These are phyloP conservation scores for Aschersonia sp. DNA, from an alignment of 2,329 filamentous ascomycete genomes.

Conservation along the genomic window DNA sequence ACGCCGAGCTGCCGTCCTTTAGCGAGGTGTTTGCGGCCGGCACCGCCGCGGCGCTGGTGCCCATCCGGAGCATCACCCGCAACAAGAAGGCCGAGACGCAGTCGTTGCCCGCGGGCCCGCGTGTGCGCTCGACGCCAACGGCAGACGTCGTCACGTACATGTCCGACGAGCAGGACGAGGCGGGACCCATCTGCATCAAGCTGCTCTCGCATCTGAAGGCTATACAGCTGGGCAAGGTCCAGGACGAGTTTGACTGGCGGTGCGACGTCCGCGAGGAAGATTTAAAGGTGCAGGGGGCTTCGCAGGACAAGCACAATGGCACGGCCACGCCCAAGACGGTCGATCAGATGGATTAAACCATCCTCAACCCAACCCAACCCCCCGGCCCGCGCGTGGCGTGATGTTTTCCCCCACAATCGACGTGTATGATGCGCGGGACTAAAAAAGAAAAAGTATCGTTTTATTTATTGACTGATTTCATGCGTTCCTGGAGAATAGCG, in stretches of 20 bases:
- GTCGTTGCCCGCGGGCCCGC: constrained; percentile 13
- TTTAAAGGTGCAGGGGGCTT: constrained; percentile 20
- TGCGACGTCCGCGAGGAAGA: constrained; percentile 30
- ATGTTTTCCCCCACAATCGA: too few relatives aligned
- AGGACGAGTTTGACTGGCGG: constrained; percentile 67
- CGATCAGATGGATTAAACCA: constrained; percentile 18
- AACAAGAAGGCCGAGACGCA: constrained; percentile 16
- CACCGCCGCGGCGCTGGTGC: constrained; percentile 81
- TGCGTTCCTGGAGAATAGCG: too few relatives aligned
- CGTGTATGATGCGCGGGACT: too few relatives aligned
- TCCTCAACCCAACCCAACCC: too few relatives aligned
- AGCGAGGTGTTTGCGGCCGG: constrained; percentile 79
- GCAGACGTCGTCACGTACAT: constrained; percentile 42
- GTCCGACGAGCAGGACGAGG: constrained; percentile 42
- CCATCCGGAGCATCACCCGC: constrained; percentile 80
- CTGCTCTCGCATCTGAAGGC: constrained; percentile 66
- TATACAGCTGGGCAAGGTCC: constrained; percentile 68
- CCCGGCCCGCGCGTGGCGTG: too few relatives aligned
- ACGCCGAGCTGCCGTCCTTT: constrained; percentile 38
- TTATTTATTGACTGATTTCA: too few relatives aligned
- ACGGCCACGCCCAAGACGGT: constrained; percentile 13
- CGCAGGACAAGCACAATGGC: constrained; percentile 6
- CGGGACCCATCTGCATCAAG: constrained; percentile 58
- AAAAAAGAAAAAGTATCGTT: too few relatives aligned
- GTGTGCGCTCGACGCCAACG: constrained; percentile 21